A percentile compares a stretch with the other conserved stretches of the same genome.
Conservation (phyloP, 768 basidiomycete species). For the Pleurotus pulmonarius region DNA sequence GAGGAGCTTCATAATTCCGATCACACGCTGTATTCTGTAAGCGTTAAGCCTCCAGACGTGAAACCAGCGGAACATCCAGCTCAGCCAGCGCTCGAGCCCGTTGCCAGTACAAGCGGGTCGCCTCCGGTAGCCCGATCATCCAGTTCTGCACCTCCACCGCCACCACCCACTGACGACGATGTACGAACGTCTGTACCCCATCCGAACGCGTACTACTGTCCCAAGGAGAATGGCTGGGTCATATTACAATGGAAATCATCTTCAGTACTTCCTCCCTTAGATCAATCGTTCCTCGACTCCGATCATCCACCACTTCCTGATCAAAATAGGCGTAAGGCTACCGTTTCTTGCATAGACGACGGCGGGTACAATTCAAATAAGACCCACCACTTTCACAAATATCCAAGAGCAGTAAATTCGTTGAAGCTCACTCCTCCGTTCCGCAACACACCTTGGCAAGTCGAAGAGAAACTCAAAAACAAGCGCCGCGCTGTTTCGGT, state of each 20-base stretch:
- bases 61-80: background rate
- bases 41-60: slow-evolving; percentile 25
- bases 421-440: slow-evolving; percentile 60
- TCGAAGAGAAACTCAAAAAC: slow-evolving; percentile 45
- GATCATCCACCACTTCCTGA: slow-evolving; percentile 50
- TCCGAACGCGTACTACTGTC: slow-evolving; percentile 80
- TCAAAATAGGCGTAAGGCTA: slow-evolving; percentile 43
- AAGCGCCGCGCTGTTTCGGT: slow-evolving; percentile 40
- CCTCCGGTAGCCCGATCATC: slow-evolving; percentile 15
- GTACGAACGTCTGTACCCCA: slow-evolving; percentile 71
- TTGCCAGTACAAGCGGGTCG: slow-evolving; percentile 5
- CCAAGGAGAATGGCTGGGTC: slow-evolving; percentile 81
- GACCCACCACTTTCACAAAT: slow-evolving; percentile 82
- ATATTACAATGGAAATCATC: slow-evolving; percentile 69
- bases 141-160: slow-evolving; percentile 19
- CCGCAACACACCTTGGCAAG: slow-evolving; percentile 58
- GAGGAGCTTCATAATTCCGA: slow-evolving; percentile 69
- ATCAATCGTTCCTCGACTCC: slow-evolving; percentile 44
- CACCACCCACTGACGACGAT: slow-evolving; percentile 56
- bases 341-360: slow-evolving; percentile 48
- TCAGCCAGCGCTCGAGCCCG: background rate
- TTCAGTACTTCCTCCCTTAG: slow-evolving; percentile 55
- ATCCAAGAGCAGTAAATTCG: slow-evolving; percentile 68
- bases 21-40: slow-evolving; percentile 67
- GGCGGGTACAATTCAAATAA: slow-evolving; percentile 46